These are phyloP conservation scores for Dictyostelium capitatum DNA, from an alignment of 78 protist species.

Conservation along the genomic window DNA sequence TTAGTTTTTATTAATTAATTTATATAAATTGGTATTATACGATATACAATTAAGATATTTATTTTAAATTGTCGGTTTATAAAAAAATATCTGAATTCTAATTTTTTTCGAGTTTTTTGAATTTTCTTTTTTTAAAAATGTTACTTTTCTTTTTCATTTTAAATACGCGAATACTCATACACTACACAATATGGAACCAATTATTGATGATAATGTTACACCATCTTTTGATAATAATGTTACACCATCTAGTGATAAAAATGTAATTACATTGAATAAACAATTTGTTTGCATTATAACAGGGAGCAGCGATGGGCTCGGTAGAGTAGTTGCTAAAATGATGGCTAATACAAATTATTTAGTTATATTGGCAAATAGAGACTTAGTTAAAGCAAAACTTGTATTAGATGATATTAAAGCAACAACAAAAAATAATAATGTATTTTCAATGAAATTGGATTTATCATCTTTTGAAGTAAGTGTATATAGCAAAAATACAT, in stretches of 20 bases:
- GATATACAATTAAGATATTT: no score
- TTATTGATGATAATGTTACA: no score
- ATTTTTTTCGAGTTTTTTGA: no score
- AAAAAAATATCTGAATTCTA: no score
- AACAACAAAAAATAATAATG: background rate
- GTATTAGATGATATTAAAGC: slow-evolving; percentile 8
- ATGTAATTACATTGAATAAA: background rate
- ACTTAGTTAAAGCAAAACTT: background rate
- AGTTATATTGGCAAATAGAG: slow-evolving; percentile 32
- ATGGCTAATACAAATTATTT: slow-evolving; percentile 10
- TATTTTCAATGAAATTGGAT: slow-evolving; percentile 15
- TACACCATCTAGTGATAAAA: background rate
- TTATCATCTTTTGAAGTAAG: slow-evolving; percentile 27
- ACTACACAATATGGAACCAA: no score
- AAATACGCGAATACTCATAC: no score
- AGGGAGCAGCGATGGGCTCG: slow-evolving; percentile 37
- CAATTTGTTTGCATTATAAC: slow-evolving; percentile 10
- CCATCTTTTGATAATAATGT: background rate
- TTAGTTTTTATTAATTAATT: no score
- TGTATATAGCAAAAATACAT: background rate
- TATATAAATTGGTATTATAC: no score
- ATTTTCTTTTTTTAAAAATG: no score
- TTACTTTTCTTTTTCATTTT: no score
- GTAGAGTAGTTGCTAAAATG: slow-evolving; percentile 11
- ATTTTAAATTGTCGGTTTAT: no score